Percentiles rank a stretch among this genome's conserved stretches.
Conservation (phyloP, 1,139 yeast species). For the Hansenula sp. region DNA sequence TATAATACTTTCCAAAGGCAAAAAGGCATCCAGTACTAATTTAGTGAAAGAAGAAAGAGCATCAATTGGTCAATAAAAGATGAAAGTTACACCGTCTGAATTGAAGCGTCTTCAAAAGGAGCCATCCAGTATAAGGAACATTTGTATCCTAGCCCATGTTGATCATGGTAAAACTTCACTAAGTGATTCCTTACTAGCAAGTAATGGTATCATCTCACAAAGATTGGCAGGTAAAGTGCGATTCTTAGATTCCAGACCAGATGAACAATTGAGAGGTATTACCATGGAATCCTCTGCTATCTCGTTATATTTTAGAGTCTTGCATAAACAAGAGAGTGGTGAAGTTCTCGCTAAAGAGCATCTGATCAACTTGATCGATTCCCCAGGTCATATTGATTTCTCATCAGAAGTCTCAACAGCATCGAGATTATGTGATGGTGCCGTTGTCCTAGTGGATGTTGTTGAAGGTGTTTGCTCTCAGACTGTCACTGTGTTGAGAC, state of each 20-base stretch:
- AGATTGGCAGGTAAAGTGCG: slow-evolving; percentile 94
- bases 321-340: slow-evolving; percentile 41
- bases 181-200: slow-evolving; percentile 87
- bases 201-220: slow-evolving; percentile 94
- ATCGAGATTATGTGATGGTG: slow-evolving; percentile 94
- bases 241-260: slow-evolving; percentile 89
- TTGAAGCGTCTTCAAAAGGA: slow-evolving; percentile 64
- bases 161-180: slow-evolving; percentile 98
- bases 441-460: slow-evolving; percentile 90
- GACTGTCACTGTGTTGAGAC: slow-evolving; percentile 90
- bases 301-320: slow-evolving; percentile 73
- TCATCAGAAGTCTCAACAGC: slow-evolving; percentile 96
- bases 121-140: slow-evolving; percentile 73
- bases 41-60: too few species aligned
- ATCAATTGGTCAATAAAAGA: slow-evolving; percentile 3
- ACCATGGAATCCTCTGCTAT: slow-evolving; percentile 98
- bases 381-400: slow-evolving; percentile 98
- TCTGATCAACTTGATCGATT: slow-evolving; percentile 87
- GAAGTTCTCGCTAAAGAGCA: slow-evolving; percentile 61
- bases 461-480: slow-evolving; percentile 99
- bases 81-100: slow-evolving; percentile 53
- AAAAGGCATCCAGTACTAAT: too few species aligned
- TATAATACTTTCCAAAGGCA: background rate
- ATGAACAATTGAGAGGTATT: slow-evolving; percentile 93
- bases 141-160: slow-evolving; percentile 95